Evolutionary conservation across 2,329 filamentous ascomycete species (phyloP), one percentile per base, ranked within the genome.

Genomic region (Ophiocordyceps camponoti-floridani): DNA sequence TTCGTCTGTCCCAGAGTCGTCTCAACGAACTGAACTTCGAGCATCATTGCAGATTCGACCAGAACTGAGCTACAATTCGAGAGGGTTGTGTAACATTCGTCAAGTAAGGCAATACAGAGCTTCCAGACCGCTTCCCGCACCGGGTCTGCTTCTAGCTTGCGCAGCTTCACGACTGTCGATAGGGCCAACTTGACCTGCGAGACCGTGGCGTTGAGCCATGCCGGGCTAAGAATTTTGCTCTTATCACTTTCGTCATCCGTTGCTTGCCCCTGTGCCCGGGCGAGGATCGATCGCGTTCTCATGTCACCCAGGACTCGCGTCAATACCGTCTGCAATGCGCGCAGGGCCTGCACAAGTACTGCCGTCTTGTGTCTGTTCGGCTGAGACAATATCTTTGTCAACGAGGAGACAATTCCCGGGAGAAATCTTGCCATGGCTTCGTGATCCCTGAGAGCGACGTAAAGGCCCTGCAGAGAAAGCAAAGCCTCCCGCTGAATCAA

Each of bases 131-230:
- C 75, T 28, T 67, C 63, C 44, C 75, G 77, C 18, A 96, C 79
- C 44, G 87, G 78, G 4, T 63, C 55, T 31, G 82, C 75, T 41
- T 82, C 73, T 56, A 89, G 80, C 37, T 68, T 75, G 14, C 84
- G 79, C 30, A 95, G 60, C 53, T 81, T 86, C 49, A 91, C 68
- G 16, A 95, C 72, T 35, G 79, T 83, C 4, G 79, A 75, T 14
- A 98, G 65, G 1, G 87, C 88, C 44, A 91, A 70, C 56, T 88
- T 89, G 45, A 96, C 73, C 57, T 96, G 88, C 1, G 73, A 70
- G 2, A 77, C 67, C 2, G 89, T 94, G 8, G 84, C 86, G 48
- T 77, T 79, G 1, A 94, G 65, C 91, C 91, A 98, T 11, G 69
- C 56, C 8, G 60, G 53, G 40, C 67, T 67, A 41, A 74, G 54